Evolutionary conservation across 106 monocot genomes (phyloP), one percentile per base, ranked within the genome.

Genomic region (Chionographis japonica): DNA sequence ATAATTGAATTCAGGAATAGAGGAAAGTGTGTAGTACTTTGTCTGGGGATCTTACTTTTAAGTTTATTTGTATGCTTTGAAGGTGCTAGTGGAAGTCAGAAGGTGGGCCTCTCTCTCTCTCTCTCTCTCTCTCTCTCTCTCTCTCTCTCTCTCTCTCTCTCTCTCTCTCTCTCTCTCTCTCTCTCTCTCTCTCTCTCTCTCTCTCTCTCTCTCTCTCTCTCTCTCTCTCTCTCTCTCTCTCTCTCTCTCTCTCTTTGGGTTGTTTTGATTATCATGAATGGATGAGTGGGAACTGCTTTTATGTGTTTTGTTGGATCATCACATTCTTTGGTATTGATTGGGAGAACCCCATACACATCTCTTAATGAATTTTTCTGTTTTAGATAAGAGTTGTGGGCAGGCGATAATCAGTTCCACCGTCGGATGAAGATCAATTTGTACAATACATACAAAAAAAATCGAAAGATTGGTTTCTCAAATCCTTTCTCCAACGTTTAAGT

Each of bases 1-100:
- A 76, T 76, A 68, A 76, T 76, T 69, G 67, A 50, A 52, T 36
- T 52, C 18, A 55, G 64, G 56, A 39, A 49, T 43, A 74, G 55
- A 56, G 4, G 56, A 66, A 67, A 68, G 68, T 76, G 61, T 53
- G 36, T 63, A 63, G 68, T 74, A 69, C 65, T 63, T 18, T 52
- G 52, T 49, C 49, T 61, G 58, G 63, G 80, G 70, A 75, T 71
- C 75, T 70, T 71, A 41, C 70, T 67, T 75, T 80, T 71, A 37
- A 12, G n/a, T 69, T 62, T 62, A 15, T 68, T 76, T 68, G 50
- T 61, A 37, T 67, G 42, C 56, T 55, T 59, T 66, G 13, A 37
- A 37, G 40, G 54, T 62, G 68, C 8, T 76, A 76, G 76, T 76
- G 68, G 69, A 76, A 76, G 76, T 76, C 69, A 76, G 62, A 76